Conservation (phyloP, 306 rosid species). For the Argentina anserina region DNA sequence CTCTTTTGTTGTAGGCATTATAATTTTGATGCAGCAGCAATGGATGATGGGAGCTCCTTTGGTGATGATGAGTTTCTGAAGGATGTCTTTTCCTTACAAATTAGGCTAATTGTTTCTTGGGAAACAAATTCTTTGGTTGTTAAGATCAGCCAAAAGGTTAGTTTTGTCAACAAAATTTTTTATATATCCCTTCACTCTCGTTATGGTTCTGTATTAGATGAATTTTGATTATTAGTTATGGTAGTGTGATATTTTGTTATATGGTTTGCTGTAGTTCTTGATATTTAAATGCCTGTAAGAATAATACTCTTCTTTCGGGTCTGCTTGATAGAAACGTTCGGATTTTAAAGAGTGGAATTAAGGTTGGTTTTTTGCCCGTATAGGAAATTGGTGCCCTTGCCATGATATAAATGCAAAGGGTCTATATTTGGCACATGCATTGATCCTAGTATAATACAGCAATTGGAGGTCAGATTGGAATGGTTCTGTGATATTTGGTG, state of each 20-base stretch:
- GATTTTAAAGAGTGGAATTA: neutral
- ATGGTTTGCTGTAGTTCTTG: neutral
- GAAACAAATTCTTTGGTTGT: slow-evolving; percentile 64
- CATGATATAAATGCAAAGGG: neutral
- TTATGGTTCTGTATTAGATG: neutral
- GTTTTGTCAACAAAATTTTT: neutral
- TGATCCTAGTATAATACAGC: neutral
- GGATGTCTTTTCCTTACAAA: slow-evolving; percentile 66
- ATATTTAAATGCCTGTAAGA: neutral
- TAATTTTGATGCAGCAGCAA: slow-evolving; percentile 38
- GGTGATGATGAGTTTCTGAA: slow-evolving; percentile 37
- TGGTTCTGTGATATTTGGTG: neutral
- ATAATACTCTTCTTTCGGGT: neutral
- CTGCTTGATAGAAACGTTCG: neutral
- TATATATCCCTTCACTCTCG: neutral
- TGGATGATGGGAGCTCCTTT: slow-evolving; percentile 37
- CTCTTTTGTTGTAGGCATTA: slow-evolving; percentile 56
- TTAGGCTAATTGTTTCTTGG: slow-evolving; percentile 63
- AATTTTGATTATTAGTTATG: neutral
- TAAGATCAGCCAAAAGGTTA: slow-evolving; percentile 70
- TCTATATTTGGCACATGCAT: neutral
- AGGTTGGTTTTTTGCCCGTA: neutral
- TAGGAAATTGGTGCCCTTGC: neutral
- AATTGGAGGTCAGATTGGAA: neutral
- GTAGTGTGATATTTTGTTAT: neutral